Evolutionary conservation across 75 land plant species (phyloP).

Genomic region (Cunninghamia lanceolata): DNA sequence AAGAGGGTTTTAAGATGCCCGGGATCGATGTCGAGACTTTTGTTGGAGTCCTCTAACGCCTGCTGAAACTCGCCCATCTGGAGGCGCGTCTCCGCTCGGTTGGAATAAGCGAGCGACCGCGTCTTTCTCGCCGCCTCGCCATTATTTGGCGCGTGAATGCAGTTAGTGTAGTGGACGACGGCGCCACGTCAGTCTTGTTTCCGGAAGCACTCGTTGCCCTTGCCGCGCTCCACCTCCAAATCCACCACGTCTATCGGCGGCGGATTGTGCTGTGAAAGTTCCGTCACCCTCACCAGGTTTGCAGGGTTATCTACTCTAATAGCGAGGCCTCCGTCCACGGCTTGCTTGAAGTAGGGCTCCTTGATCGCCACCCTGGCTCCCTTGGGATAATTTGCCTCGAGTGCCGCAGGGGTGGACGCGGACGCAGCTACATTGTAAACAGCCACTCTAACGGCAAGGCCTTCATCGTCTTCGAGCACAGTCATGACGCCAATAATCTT

Average conservation of each 20-base stretch:
- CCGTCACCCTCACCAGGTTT: too few relatives aligned
- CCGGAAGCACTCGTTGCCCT: neutral
- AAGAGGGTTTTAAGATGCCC: constrained; percentile 25
- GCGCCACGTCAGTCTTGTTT: neutral
- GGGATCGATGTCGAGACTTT: constrained; percentile 21
- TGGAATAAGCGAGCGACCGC: constrained; percentile 28
- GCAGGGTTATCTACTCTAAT: too few relatives aligned
- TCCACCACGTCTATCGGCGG: neutral
- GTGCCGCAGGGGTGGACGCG: too few relatives aligned
- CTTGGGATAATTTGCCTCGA: too few relatives aligned
- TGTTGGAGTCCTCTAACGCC: constrained; percentile 23
- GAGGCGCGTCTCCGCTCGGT: constrained; percentile 30
- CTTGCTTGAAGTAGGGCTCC: too few relatives aligned
- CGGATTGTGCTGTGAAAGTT: too few relatives aligned
- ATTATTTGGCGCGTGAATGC: neutral
- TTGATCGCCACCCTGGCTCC: too few relatives aligned
- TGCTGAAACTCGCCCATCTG: constrained; percentile 5
- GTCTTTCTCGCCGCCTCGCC: neutral
- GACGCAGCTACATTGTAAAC: too few relatives aligned
- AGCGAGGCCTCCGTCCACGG: too few relatives aligned
- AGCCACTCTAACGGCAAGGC: neutral
- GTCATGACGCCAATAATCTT: too few relatives aligned
- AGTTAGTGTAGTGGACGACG: neutral
- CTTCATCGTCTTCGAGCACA: too few relatives aligned
- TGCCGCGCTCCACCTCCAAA: neutral